phyloP scores from a whole-genome alignment of 1,284 basidiomycete species.

The Pseudozyma tsukubaensis region DNA sequence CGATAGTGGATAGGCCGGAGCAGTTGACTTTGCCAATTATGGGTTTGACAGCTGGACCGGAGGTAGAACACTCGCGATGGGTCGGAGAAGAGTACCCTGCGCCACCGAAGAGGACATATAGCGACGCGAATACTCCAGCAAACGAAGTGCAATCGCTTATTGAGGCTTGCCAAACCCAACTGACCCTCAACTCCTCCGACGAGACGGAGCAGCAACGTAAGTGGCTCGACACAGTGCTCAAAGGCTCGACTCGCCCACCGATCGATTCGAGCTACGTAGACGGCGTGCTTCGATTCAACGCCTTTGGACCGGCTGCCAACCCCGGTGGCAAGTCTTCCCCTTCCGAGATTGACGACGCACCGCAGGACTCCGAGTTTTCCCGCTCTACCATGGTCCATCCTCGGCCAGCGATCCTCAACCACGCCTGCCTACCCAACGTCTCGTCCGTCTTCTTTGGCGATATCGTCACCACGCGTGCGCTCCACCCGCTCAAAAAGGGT shows the following conservation, averaged over 20 bases:
- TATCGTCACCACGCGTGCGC: constrained; percentile 63
- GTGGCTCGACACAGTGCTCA: constrained; percentile 19
- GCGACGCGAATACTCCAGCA: constrained; percentile 13
- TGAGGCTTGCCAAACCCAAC: constrained; percentile 10
- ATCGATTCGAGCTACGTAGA: constrained; percentile 64
- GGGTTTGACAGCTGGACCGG: constrained; percentile 65
- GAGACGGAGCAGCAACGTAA: neutral
- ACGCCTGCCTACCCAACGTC: constrained; percentile 66
- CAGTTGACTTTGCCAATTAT: constrained; percentile 58
- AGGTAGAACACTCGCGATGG: constrained; percentile 44
- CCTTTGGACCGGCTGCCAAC: constrained; percentile 63
- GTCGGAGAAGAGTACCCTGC: constrained; percentile 56
- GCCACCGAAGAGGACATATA: constrained; percentile 26
- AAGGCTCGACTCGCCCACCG: constrained; percentile 10
- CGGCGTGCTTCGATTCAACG: constrained; percentile 67
- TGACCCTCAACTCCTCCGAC: constrained; percentile 7
- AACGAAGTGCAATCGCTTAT: constrained; percentile 18
- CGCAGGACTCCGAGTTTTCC: constrained; percentile 44
- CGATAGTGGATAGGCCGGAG: constrained; percentile 57
- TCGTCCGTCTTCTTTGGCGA: constrained; percentile 67
- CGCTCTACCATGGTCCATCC: constrained; percentile 67
- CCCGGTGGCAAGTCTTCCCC: constrained; percentile 43
- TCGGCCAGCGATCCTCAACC: constrained; percentile 67
- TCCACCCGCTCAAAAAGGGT: constrained; percentile 56
- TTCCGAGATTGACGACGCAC: constrained; percentile 7